Conservation (phyloP, 257 asterid species). For the Penstemon davidsonii region DNA sequence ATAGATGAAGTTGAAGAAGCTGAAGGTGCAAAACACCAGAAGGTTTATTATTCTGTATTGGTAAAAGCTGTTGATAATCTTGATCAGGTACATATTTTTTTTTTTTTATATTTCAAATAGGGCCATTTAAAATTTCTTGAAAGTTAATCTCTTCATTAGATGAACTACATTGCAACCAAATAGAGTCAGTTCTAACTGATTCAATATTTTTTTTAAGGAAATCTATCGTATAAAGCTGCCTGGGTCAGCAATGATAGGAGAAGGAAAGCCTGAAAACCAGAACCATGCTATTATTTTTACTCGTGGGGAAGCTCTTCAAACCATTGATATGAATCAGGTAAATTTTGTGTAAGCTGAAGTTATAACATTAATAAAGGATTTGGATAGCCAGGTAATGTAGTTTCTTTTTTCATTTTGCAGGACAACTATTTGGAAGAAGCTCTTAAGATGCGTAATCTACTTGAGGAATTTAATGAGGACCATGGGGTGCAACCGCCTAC, state of each 20-base stretch:
- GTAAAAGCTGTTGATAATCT: conserved; percentile 60
- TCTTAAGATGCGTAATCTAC: conserved; percentile 60
- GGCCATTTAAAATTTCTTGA: too few species aligned
- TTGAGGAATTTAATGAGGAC: conserved; percentile 53
- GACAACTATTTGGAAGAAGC: conserved; percentile 73
- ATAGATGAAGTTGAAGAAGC: conserved; percentile 87
- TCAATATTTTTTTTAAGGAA: background rate
- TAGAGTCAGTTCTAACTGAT: background rate
- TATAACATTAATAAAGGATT: background rate
- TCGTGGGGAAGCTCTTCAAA: conserved; percentile 90
- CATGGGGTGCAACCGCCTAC: conserved; percentile 60
- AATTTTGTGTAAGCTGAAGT: conserved; percentile 1
- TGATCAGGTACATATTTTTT: conserved; percentile 49
- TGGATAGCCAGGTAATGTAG: background rate
- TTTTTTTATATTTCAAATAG: background rate
- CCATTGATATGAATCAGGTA: conserved; percentile 98
- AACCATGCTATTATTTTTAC: conserved; percentile 84
- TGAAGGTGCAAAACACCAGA: conserved; percentile 47
- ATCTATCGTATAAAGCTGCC: conserved; percentile 92
- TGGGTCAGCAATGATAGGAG: conserved; percentile 84
- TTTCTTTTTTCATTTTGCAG: conserved; percentile 29
- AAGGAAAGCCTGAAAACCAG: conserved; percentile 94
- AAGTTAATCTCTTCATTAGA: too few species aligned
- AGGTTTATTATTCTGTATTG: conserved; percentile 56
- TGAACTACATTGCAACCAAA: too few species aligned